phyloP scores from a whole-genome alignment of 2,329 filamentous ascomycete genomes.

The Talaromyces sp. region DNA sequence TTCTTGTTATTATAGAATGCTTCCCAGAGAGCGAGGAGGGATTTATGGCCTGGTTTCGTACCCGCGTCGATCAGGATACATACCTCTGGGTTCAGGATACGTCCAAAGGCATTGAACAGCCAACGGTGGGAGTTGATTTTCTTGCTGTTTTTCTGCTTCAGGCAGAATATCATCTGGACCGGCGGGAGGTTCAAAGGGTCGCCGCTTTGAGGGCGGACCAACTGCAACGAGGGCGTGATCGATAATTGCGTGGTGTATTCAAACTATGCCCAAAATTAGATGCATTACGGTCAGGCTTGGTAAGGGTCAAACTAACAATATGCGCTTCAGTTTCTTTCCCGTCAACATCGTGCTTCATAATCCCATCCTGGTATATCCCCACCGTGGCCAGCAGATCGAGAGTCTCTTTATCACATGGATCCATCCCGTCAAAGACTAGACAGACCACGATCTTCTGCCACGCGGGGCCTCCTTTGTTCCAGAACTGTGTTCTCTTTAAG shows the following conservation, averaged over 20 bases:
- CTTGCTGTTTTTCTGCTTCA: slow-evolving; percentile 99
- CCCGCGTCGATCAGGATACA: slow-evolving; percentile 95
- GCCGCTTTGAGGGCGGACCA: slow-evolving; percentile 86
- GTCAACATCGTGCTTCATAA: slow-evolving; percentile 97
- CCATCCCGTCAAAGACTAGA: slow-evolving; percentile 95
- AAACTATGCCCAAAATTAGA: slow-evolving; percentile 48
- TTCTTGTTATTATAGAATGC: slow-evolving; percentile 99
- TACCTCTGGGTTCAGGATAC: slow-evolving; percentile 93
- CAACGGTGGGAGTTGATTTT: slow-evolving; percentile 99
- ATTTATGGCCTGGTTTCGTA: slow-evolving; percentile 91
- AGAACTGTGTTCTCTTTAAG: slow-evolving; percentile 97
- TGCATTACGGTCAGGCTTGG: too few species aligned
- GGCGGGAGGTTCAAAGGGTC: slow-evolving; percentile 80
- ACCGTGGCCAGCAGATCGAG: slow-evolving; percentile 90
- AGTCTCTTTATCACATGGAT: slow-evolving; percentile 93
- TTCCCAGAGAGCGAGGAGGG: slow-evolving; percentile 90
- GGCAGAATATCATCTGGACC: slow-evolving; percentile 98
- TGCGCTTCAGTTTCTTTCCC: slow-evolving; percentile 95
- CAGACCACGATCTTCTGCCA: slow-evolving; percentile 99
- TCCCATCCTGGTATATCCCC: slow-evolving; percentile 95
- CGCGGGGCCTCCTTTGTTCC: slow-evolving; percentile 97
- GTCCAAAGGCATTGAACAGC: slow-evolving; percentile 97
- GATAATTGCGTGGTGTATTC: slow-evolving; percentile 99
- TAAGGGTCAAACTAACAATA: slow-evolving; percentile 50
- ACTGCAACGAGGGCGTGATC: slow-evolving; percentile 93